phyloP scores from a whole-genome alignment of 2,329 filamentous ascomycete genomes.

The Hypoxylon rubiginosum region DNA sequence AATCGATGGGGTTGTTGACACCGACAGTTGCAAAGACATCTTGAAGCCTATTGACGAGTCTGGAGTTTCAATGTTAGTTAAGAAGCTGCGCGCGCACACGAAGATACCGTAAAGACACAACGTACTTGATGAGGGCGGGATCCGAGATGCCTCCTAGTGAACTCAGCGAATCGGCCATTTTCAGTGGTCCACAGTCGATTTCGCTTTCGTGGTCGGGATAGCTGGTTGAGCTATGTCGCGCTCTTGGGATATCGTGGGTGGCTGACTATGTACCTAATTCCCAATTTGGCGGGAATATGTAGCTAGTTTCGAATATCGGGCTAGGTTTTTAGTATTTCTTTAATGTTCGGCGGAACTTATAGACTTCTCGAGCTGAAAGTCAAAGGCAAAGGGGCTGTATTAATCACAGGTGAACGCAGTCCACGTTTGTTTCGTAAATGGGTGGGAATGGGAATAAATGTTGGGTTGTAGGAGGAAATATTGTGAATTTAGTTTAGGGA shows the following conservation, averaged over 20 bases:
- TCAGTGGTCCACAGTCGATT: conserved; percentile 22
- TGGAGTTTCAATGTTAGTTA: conserved; percentile 55
- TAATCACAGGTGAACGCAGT: conserved; percentile 36
- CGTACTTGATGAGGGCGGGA: conserved; percentile 75
- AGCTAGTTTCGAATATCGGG: conserved; percentile 20
- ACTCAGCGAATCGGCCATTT: conserved; percentile 54
- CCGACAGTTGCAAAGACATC: conserved; percentile 99
- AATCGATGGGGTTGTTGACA: conserved; percentile 98
- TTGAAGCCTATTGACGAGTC: conserved; percentile 97
- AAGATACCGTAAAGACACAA: conserved; percentile 43
- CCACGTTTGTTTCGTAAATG: conserved; percentile 8
- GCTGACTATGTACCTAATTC: conserved; percentile 20
- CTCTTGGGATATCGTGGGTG: conserved; percentile 11
- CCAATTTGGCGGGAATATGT: conserved; percentile 15
- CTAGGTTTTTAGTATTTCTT: conserved; percentile 13
- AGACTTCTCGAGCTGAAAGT: conserved; percentile 6
- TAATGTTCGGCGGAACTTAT: conserved; percentile 17
- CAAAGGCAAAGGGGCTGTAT: conserved; percentile 4
- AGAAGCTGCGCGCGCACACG: conserved; percentile 36
- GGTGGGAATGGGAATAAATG: conserved; percentile 12
- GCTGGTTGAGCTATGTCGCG: conserved; percentile 25
- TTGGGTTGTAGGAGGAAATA: conserved; percentile 17
- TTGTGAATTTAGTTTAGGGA: conserved; percentile 36
- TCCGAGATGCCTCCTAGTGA: conserved; percentile 73
- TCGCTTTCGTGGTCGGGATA: conserved; percentile 31